Evolutionary conservation across 768 basidiomycete species (phyloP), one percentile per base, ranked within the genome.

Genomic region (Tulasnella calospora): DNA sequence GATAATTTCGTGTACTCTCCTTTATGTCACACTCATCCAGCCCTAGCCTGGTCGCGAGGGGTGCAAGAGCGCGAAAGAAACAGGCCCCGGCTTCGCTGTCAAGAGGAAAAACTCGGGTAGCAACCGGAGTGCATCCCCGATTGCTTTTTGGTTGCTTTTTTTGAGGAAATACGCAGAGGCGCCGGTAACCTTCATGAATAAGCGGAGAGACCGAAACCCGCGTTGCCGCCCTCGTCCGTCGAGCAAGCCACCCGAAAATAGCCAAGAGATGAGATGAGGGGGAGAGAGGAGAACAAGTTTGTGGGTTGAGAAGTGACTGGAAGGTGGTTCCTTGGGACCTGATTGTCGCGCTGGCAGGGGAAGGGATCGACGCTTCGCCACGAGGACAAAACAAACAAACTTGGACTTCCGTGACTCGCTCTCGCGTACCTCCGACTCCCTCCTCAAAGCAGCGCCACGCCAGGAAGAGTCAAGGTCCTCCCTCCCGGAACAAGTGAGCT

Each of bases 51-150:
- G 61, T 67, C 27, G 61, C 33, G 61, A 67, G 30, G 61, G 61
- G 61, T 67, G 7, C 61, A 67, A 67, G 30, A 67, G 30, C 23
- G 61, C 23, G 30, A 35, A 67, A 67, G 33, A 67, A 67, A 35
- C n/a, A 67, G 33, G 61, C 30, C 15, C 61, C 33, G 61, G 61
- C 61, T 67, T 67, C 61, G 61, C 61, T 67, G 61, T 67, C 61
- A 67, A 67, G 61, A 67, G 61, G 61, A 67, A 67, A 67, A 67
- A 67, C 61, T 67, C 61, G 61, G 61, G 33, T 67, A 35, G 61
- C 61, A 67, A 67, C 61, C 61, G 61, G 61, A 67, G 30, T 30
- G 30, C 61, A 33, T 67, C 30, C 61, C 61, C 61, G 61, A 67
- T 67, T 67, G 57, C 57, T 67, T 35, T 67, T 35, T 35, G 12